These are phyloP conservation scores for Starmerella potacharoeniae DNA, from an alignment of 805 yeast species.

Conservation along the genomic window DNA sequence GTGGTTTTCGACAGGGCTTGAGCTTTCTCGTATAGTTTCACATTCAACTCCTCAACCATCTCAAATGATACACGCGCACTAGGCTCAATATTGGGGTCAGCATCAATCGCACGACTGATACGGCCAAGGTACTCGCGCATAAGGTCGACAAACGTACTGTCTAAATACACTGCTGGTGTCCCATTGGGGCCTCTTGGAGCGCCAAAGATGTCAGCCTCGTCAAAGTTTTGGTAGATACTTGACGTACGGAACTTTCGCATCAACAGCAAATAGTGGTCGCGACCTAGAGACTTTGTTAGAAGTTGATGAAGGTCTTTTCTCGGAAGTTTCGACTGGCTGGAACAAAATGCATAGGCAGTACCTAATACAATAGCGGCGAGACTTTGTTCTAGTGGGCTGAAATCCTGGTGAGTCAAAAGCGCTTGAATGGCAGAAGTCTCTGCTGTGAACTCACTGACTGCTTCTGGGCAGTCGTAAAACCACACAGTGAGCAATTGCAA, in stretches of 20 bases:
- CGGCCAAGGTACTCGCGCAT: constrained; percentile 60
- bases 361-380: constrained; percentile 64
- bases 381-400: constrained; percentile 53
- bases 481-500: constrained; percentile 61
- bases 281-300: constrained; percentile 62
- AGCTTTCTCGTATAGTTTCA: constrained; percentile 13
- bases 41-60: constrained; percentile 34
- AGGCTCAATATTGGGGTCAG: constrained; percentile 68
- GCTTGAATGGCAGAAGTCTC: constrained; percentile 59
- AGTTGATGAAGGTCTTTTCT: constrained; percentile 50
- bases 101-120: constrained; percentile 57
- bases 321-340: constrained; percentile 43
- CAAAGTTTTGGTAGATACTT: constrained; percentile 42
- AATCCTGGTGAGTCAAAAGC: constrained; percentile 52
- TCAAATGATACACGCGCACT: constrained; percentile 53
- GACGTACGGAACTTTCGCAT: constrained; percentile 61
- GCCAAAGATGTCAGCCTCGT: constrained; percentile 31
- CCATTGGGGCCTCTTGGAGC: constrained; percentile 69
- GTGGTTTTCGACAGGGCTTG: constrained; percentile 25
- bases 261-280: constrained; percentile 63
- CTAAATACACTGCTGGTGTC: constrained; percentile 71
- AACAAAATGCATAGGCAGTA: constrained; percentile 63
- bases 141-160: constrained; percentile 47
- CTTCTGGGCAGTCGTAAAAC: constrained; percentile 65
- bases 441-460: constrained; percentile 62